Percentiles rank a stretch among this genome's conserved stretches.
phyloP scores from a whole-genome alignment of 2,329 filamentous ascomycete genomes.

The Aspergillus quadricinctus region DNA sequence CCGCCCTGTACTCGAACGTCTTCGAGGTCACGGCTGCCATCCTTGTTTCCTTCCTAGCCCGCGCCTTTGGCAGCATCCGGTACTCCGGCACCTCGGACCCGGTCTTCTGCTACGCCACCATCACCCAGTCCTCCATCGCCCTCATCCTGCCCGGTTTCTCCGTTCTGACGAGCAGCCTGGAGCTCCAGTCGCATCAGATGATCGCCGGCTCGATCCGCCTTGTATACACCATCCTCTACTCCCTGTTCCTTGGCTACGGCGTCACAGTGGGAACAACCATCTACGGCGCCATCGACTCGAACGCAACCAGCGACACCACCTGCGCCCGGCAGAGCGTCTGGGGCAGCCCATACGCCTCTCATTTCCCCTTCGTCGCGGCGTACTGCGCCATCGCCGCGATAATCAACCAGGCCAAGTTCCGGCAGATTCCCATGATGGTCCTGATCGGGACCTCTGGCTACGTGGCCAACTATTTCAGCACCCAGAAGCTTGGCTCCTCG shows the following conservation, averaged over 20 bases:
- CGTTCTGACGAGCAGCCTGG: conserved; percentile 55
- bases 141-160: conserved; percentile 65
- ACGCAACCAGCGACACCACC: conserved; percentile 46
- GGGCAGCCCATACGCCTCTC: conserved; percentile 43
- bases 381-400: conserved; percentile 71
- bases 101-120: conserved; percentile 61
- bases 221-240: conserved; percentile 60
- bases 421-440: conserved; percentile 69
- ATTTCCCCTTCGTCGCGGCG: conserved; percentile 67
- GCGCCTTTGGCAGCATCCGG: conserved; percentile 62
- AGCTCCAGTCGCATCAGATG: conserved; percentile 63
- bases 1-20: conserved; percentile 53
- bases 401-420: conserved; percentile 75
- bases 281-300: conserved; percentile 55
- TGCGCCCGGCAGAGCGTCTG: conserved; percentile 44
- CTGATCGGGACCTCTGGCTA: conserved; percentile 68
- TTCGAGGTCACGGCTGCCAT: conserved; percentile 50
- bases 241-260: conserved; percentile 65
- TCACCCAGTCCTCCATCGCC: conserved; percentile 52
- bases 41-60: conserved; percentile 61
- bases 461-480: conserved; percentile 36
- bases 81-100: conserved; percentile 15
- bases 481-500: conserved; percentile 55
- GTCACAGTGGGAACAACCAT: conserved; percentile 62
- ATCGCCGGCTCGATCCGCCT: conserved; percentile 55